phyloP scores from a whole-genome alignment of 768 basidiomycete species.

The Rhodotorula babjevae region DNA sequence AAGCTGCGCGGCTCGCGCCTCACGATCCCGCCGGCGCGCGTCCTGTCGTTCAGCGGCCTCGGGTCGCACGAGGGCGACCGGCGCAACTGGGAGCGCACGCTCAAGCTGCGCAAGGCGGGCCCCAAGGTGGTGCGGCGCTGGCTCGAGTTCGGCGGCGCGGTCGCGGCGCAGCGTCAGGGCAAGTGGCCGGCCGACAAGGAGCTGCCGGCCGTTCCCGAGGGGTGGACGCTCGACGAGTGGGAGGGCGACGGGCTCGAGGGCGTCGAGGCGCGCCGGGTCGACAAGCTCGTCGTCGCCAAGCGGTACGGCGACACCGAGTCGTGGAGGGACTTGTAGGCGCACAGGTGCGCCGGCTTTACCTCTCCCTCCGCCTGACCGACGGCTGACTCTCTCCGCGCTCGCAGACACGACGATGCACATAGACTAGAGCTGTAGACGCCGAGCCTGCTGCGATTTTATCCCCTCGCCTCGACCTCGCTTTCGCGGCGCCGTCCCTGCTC shows the following conservation, averaged over 20 bases:
- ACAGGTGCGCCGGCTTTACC: not conserved
- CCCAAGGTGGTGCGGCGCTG: constrained; percentile 11
- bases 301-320: constrained; percentile 12
- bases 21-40: constrained; percentile 36
- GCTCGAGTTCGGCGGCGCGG: constrained; percentile 33
- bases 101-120: constrained; percentile 39
- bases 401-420: not conserved
- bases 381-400: not conserved
- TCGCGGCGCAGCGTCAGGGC: constrained; percentile 15
- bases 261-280: constrained; percentile 29
- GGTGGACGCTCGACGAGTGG: constrained; percentile 6
- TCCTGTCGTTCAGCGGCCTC: constrained; percentile 32
- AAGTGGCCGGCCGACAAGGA: not conserved
- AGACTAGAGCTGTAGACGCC: not conserved
- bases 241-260: constrained; percentile 46
- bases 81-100: constrained; percentile 48
- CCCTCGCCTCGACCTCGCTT: too few species aligned
- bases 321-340: constrained; percentile 6
- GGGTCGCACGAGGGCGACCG: constrained; percentile 34
- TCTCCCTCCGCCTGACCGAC: not conserved
- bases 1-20: constrained; percentile 58
- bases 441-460: too few species aligned
- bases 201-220: constrained; percentile 24
- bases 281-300: constrained; percentile 9
- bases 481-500: too few species aligned